phyloP scores from a whole-genome alignment of 2,329 filamentous ascomycete genomes.

The Sarocladiaceae sp. region DNA sequence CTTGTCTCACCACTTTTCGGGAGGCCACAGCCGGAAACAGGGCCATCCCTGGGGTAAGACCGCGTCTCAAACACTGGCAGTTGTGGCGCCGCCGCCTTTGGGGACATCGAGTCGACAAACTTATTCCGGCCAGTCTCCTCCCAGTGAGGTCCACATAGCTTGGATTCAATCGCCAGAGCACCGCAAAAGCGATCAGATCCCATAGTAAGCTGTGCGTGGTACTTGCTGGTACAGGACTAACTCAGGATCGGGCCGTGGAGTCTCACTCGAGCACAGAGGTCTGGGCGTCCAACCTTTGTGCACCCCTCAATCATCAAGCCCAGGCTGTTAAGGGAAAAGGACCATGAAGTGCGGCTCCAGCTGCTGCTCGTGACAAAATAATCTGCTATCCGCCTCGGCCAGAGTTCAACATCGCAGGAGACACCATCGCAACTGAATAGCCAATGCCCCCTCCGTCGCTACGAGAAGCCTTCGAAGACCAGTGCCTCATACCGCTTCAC shows the following conservation, averaged over 20 bases:
- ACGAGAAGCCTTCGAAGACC: background rate
- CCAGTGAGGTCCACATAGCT: constrained; percentile 6
- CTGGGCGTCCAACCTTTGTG: background rate
- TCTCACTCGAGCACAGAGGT: background rate
- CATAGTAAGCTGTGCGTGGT: background rate
- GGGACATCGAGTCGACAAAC: background rate
- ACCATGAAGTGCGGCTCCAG: background rate
- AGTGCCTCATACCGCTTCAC: background rate
- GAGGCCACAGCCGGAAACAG: background rate
- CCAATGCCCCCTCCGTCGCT: constrained; percentile 3
- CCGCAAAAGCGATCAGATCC: background rate
- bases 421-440: constrained; percentile 1
- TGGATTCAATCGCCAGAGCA: background rate
- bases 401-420: background rate
- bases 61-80: background rate
- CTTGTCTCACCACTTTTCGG: constrained; percentile 2
- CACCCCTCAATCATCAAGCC: background rate
- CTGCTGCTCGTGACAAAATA: background rate
- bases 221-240: background rate
- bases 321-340: background rate
- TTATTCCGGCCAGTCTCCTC: background rate
- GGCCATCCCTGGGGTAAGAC: background rate
- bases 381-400: background rate
- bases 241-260: background rate
- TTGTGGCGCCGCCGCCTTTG: background rate